These are phyloP conservation scores for Tetracladium marchalianum DNA, from an alignment of 495 filamentous ascomycete genomes.

Conservation along the genomic window DNA sequence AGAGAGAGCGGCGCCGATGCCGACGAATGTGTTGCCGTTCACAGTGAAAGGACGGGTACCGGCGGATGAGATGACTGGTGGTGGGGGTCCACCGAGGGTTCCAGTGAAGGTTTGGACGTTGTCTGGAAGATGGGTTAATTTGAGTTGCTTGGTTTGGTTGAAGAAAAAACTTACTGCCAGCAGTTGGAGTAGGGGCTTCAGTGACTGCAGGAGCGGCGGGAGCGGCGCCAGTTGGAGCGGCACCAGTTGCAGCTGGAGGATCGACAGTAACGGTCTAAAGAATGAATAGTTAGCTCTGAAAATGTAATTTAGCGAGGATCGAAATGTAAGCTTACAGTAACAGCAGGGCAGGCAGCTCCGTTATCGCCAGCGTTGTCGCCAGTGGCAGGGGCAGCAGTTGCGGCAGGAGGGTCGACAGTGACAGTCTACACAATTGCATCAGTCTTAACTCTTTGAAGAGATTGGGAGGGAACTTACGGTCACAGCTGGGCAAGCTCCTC, in stretches of 20 bases:
- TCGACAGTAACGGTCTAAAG: slow-evolving; percentile 8
- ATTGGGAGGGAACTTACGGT: slow-evolving; percentile 1
- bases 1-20: slow-evolving; percentile 38
- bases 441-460: not conserved
- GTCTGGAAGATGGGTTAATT: slow-evolving; percentile 16
- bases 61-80: slow-evolving; percentile 35
- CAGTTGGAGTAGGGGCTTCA: not conserved
- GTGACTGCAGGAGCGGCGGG: slow-evolving; percentile 24
- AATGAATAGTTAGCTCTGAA: slow-evolving; percentile 16
- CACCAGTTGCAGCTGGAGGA: slow-evolving; percentile 1
- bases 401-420: slow-evolving; percentile 2
- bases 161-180: slow-evolving; percentile 10
- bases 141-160: slow-evolving; percentile 5
- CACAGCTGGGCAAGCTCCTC: not conserved
- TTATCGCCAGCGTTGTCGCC: slow-evolving; percentile 1
- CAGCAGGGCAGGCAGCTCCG: slow-evolving; percentile 7
- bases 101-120: slow-evolving; percentile 50
- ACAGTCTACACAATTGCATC: slow-evolving; percentile 2
- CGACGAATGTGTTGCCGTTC: slow-evolving; percentile 42
- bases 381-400: slow-evolving; percentile 2
- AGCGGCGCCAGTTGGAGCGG: slow-evolving; percentile 21
- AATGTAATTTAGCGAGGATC: not conserved
- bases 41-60: slow-evolving; percentile 42
- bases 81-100: slow-evolving; percentile 39
- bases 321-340: slow-evolving; percentile 3